Evolutionary conservation across 257 asterid genomes (phyloP).

Genomic region (Jacaranda copaia): DNA sequence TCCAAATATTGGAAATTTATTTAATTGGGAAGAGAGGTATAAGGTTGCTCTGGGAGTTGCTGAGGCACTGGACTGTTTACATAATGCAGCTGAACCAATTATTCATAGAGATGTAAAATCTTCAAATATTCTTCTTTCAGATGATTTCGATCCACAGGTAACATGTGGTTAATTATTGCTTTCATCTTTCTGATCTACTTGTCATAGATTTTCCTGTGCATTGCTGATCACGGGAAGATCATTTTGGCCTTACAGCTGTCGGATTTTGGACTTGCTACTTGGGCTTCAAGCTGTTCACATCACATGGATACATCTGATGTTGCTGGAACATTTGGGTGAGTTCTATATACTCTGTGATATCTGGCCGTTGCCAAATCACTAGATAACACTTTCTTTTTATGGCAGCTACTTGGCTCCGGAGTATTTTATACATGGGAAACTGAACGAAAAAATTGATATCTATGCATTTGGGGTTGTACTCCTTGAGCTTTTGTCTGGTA

Average conservation of each 20-base stretch:
- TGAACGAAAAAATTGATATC: conserved; percentile 75
- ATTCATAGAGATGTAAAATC: conserved; percentile 92
- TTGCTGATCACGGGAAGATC: conserved; percentile 15
- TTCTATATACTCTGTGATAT: conserved; percentile 27
- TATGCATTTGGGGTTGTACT: conserved; percentile 88
- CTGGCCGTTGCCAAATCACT: conserved; percentile 14
- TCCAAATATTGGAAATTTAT: conserved; percentile 43
- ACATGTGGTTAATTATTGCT: neutral
- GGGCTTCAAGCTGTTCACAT: conserved; percentile 65
- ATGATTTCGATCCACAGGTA: conserved; percentile 85
- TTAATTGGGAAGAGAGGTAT: conserved; percentile 78
- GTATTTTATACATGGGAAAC: conserved; percentile 77
- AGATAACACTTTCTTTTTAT: conserved; percentile 21
- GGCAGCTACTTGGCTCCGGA: conserved; percentile 94
- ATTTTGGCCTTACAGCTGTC: conserved; percentile 58
- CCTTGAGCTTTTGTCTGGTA: conserved; percentile 87
- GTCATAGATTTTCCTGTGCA: conserved; percentile 6
- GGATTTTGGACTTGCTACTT: conserved; percentile 84
- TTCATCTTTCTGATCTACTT: neutral
- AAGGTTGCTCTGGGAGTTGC: conserved; percentile 84
- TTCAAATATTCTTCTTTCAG: conserved; percentile 81
- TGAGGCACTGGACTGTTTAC: conserved; percentile 75
- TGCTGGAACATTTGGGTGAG: conserved; percentile 94
- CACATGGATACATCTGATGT: conserved; percentile 64
- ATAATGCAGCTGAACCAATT: conserved; percentile 60